These are phyloP conservation scores for Eucalyptus erythrocorys DNA, from an alignment of 345 rosid species.

Conservation along the genomic window DNA sequence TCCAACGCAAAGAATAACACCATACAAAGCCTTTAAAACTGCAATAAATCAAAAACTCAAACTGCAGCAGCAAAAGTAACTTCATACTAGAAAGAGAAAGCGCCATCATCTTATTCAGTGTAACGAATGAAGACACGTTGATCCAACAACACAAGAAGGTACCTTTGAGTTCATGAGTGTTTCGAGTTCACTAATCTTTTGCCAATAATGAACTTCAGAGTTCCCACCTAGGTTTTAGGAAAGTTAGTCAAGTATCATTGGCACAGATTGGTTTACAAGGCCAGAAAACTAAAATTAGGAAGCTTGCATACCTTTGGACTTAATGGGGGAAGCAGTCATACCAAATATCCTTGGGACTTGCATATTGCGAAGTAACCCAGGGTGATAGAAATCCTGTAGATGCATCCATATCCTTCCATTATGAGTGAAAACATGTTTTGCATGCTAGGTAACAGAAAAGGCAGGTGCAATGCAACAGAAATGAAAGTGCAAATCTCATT, in stretches of 20 bases:
- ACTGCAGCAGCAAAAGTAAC: background rate
- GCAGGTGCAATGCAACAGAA: background rate
- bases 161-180: slow-evolving; percentile 80
- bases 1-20: background rate
- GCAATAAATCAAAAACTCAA: background rate
- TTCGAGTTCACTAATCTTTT: slow-evolving; percentile 52
- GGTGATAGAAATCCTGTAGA: slow-evolving; percentile 78
- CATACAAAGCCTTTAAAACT: background rate
- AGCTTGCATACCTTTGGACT: slow-evolving; percentile 47
- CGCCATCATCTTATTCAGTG: background rate
- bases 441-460: background rate
- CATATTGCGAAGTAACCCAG: slow-evolving; percentile 3
- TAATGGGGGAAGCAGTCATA: slow-evolving; percentile 91
- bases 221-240: slow-evolving; percentile 23
- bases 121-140: background rate
- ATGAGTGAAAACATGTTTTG: background rate
- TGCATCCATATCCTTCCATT: background rate
- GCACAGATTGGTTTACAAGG: background rate
- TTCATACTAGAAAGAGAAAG: background rate
- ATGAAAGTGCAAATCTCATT: background rate
- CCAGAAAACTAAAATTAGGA: background rate
- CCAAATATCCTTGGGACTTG: slow-evolving; percentile 76
- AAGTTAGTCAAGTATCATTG: background rate
- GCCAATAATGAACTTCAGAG: slow-evolving; percentile 34
- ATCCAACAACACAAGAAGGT: background rate